phyloP scores from a whole-genome alignment of 164 flowering plant genomes.

The Stephania cephalantha region DNA sequence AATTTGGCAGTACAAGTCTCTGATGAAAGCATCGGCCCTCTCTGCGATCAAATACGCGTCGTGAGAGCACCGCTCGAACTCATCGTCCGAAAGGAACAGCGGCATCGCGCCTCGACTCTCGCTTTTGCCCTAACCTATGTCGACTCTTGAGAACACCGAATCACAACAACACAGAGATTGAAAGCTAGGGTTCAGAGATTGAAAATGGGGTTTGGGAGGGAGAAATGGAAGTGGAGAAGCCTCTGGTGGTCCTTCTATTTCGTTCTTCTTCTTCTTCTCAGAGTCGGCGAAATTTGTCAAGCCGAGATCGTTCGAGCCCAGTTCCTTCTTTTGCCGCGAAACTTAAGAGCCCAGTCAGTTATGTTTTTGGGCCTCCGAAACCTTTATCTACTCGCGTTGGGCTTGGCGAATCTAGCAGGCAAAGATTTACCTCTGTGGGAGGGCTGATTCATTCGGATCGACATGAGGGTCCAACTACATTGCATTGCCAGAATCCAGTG shows the following conservation, averaged over 20 bases:
- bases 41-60: conserved; percentile 47
- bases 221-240: not conserved
- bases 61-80: conserved; percentile 35
- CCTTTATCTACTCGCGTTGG: no score
- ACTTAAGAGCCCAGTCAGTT: no score
- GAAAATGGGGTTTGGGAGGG: conserved; percentile 1
- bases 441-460: no score
- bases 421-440: no score
- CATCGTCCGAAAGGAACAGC: conserved; percentile 79
- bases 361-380: no score
- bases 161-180: not conserved
- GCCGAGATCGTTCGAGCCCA: no score
- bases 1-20: conserved; percentile 40
- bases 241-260: conserved; percentile 1
- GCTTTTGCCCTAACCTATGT: conserved; percentile 14
- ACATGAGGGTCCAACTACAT: no score
- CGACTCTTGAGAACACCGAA: not conserved
- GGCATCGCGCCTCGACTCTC: conserved; percentile 49
- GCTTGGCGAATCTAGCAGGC: no score
- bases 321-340: not conserved
- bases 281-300: not conserved
- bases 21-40: conserved; percentile 74
- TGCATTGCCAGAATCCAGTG: no score
- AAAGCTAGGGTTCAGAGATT: not conserved
- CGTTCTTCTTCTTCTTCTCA: not conserved